A percentile compares a stretch with the other conserved stretches of the same genome.
Evolutionary conservation across 2,329 filamentous ascomycete species (phyloP).

Genomic region (Paracoccidioides brasiliensis): DNA sequence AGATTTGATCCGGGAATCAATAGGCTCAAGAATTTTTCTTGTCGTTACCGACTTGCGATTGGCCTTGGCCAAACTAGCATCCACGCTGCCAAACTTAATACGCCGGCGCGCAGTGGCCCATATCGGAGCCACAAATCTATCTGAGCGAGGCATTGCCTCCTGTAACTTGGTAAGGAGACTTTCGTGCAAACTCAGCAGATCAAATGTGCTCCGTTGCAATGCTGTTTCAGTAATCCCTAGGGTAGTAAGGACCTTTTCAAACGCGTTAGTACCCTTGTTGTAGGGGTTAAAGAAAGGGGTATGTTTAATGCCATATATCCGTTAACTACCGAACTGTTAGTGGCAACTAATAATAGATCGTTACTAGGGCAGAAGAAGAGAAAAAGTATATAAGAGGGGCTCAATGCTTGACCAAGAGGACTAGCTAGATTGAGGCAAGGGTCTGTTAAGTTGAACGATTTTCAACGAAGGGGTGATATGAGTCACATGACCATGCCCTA

Average conservation of each 20-base stretch:
- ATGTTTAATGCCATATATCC: neutral
- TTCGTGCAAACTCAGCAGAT: constrained; percentile 74
- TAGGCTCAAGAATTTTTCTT: constrained; percentile 17
- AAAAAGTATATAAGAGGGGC: too few species aligned
- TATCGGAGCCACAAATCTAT: constrained; percentile 5
- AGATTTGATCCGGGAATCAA: constrained; percentile 22
- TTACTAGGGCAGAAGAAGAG: too few species aligned
- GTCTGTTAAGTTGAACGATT: too few species aligned
- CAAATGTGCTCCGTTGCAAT: constrained; percentile 65
- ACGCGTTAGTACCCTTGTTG: neutral
- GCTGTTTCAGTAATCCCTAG: constrained; percentile 59
- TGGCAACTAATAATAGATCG: too few species aligned
- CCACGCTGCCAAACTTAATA: constrained; percentile 37
- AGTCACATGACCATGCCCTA: too few species aligned
- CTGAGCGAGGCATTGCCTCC: constrained; percentile 43
- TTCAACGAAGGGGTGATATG: too few species aligned
- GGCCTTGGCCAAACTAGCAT: constrained; percentile 15
- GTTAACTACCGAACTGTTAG: too few species aligned
- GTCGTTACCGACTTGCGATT: constrained; percentile 6
- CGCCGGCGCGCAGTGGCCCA: constrained; percentile 23
- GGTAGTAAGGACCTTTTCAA: constrained; percentile 54
- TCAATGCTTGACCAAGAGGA: too few species aligned
- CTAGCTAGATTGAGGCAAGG: too few species aligned
- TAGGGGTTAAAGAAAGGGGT: neutral
- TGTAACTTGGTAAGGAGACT: constrained; percentile 65